These are phyloP conservation scores for Guillardia theta DNA, from an alignment of 78 protist species.

Conservation along the genomic window DNA sequence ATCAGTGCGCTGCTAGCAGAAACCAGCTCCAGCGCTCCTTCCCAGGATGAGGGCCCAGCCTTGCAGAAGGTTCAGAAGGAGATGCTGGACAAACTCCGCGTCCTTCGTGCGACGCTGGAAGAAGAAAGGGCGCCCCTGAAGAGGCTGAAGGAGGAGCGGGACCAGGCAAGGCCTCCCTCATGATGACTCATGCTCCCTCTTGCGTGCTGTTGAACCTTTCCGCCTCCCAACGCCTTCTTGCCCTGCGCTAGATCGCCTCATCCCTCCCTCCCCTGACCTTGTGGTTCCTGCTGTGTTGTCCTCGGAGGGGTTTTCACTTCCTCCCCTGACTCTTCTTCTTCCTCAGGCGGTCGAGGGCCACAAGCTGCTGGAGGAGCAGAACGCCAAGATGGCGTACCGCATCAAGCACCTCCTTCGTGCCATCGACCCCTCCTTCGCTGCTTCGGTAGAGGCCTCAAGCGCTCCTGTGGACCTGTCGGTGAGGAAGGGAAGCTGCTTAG, in stretches of 20 bases:
- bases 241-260: not conserved
- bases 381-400: not conserved
- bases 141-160: not conserved
- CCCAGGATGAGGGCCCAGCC: not conserved
- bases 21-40: not conserved
- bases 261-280: not conserved
- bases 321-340: too few relatives aligned
- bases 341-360: too few relatives aligned
- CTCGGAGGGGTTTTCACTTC: not conserved
- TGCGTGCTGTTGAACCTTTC: not conserved
- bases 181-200: not conserved
- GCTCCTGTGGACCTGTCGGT: not conserved
- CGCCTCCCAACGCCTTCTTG: not conserved
- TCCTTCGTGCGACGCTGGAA: not conserved
- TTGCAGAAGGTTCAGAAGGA: not conserved
- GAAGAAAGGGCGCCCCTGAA: not conserved
- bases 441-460: not conserved
- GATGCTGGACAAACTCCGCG: not conserved
- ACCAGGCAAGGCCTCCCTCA: not conserved
- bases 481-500: not conserved
- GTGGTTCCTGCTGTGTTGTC: not conserved
- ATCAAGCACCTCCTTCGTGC: not conserved
- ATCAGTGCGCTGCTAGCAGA: not conserved
- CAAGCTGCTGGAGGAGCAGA: not conserved
- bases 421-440: not conserved